phyloP scores from a whole-genome alignment of 305 asterid genomes.

The Rubia tinctorum region DNA sequence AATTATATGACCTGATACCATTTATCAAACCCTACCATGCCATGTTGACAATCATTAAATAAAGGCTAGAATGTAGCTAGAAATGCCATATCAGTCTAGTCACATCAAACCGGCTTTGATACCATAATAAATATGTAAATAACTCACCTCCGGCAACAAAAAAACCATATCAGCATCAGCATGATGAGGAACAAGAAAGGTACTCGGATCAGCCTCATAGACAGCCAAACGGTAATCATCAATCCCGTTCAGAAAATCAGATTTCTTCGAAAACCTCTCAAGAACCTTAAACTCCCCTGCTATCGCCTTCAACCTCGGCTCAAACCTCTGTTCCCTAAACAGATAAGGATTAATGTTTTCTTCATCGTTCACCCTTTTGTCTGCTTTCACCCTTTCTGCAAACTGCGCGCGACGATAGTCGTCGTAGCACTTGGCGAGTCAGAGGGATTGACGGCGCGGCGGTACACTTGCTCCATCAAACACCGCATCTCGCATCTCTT shows the following conservation, averaged over 20 bases:
- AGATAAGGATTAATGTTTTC: slow-evolving; percentile 29
- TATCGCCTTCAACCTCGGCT: slow-evolving; percentile 16
- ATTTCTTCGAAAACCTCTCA: slow-evolving; percentile 30
- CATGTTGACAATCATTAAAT: background rate
- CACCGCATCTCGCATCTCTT: slow-evolving; percentile 26
- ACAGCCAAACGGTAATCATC: slow-evolving; percentile 33
- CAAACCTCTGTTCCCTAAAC: slow-evolving; percentile 29
- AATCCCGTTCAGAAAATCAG: slow-evolving; percentile 37
- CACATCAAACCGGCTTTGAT: background rate
- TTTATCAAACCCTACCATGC: background rate
- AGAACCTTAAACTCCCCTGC: slow-evolving; percentile 37
- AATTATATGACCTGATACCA: too few species aligned
- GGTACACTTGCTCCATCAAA: background rate
- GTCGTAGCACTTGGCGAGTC: background rate
- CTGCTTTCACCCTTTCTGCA: background rate
- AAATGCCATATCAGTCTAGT: too few species aligned
- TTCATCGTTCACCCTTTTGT: background rate
- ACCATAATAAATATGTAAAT: background rate
- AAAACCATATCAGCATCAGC: slow-evolving; percentile 33
- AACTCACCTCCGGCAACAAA: slow-evolving; percentile 31
- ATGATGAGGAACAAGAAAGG: slow-evolving; percentile 45
- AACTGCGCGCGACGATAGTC: background rate
- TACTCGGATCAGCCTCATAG: slow-evolving; percentile 37
- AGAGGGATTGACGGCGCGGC: background rate
- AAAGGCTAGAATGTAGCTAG: too few species aligned